Evolutionary conservation across 176 grass and related monocot genomes (phyloP).

Genomic region (Cenchrus fungigraminus): DNA sequence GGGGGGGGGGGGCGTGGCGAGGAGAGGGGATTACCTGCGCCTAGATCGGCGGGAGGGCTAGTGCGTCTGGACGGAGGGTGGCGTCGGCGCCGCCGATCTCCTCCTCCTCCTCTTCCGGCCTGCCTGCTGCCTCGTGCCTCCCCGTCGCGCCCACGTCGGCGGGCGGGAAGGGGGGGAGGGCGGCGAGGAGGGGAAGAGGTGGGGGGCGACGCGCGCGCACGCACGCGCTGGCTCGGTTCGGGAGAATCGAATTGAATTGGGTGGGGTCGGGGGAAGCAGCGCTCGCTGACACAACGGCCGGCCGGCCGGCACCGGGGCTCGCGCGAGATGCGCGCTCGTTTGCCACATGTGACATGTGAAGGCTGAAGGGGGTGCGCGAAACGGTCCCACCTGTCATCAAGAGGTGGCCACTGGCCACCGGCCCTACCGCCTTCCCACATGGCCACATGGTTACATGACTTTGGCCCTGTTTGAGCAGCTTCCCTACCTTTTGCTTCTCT

Average conservation of each 20-base stretch:
- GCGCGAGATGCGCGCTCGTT: no score
- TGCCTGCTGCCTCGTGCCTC: background rate
- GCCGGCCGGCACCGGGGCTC: background rate
- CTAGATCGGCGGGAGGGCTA: background rate
- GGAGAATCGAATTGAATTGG: background rate
- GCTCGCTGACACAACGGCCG: background rate
- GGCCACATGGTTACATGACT: no score
- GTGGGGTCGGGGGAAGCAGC: background rate
- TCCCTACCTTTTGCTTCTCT: no score
- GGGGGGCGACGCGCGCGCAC: conserved; percentile 28
- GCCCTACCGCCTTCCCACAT: no score
- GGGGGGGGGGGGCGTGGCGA: background rate
- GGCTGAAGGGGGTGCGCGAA: no score
- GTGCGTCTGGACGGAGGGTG: background rate
- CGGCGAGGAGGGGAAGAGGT: background rate
- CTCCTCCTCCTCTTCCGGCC: conserved; percentile 9
- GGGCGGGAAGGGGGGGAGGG: background rate
- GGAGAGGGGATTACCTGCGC: background rate
- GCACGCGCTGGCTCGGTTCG: background rate
- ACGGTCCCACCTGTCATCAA: no score
- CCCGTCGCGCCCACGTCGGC: background rate
- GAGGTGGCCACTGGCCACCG: no score
- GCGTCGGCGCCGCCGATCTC: background rate
- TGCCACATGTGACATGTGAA: no score
- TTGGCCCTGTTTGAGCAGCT: no score